Base-by-base conservation (phyloP, 2,329 filamentous ascomycete species). In the Aspergillus pseudoglaucus region DNA sequence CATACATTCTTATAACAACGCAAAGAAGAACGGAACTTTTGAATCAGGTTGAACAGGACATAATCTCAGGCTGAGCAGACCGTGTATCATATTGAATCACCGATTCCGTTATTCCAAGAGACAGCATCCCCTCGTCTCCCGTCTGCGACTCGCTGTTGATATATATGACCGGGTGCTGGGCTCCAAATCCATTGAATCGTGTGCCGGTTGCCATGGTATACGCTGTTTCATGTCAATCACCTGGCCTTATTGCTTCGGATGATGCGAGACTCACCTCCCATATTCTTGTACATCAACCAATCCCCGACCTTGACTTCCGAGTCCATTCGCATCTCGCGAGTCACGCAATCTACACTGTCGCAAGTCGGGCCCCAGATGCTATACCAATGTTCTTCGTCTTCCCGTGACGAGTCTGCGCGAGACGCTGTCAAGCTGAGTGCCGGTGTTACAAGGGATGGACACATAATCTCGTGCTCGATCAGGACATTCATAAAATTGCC, bases 331-430 rank as follows among this genome's bases (percentile, higher is more conserved):
- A 48, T 45, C 2, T 56, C 51, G 1, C 47, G 40, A 2, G 45
- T 49, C n/a, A 63, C 55, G 43, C 54, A 55, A 41, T 64, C 61
- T 4, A 54, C 48, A 12, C 59, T 56, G 42, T 63, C 59, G 45
- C 61, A 63, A 0, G 61, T 63, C 7, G 59, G 61, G 1, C 61
- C 61, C 59, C 59, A 63, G 22, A 64, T 51, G 1, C 56, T 57
- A 39, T 63, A 63, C 6, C 47, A 39, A 33, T 59, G 47, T 8
- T 42, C 38, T 9, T 33, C 39, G 14, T 27, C 32, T 7, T 46
- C 32, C 18, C 44, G 37, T 10, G 33, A 35, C 33, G 8, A 17
- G 8, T 33, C 23, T 4, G 27, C 3, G 10, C 37, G 18, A 2
- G 25, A 17, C 3, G n/a, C 20, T 17, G 45, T n/a, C 15, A 51